Percentiles rank a stretch among this genome's conserved stretches.
Evolutionary conservation across 2,329 filamentous ascomycete genomes (phyloP).

Genomic region (Fusarium pseudonygamai): DNA sequence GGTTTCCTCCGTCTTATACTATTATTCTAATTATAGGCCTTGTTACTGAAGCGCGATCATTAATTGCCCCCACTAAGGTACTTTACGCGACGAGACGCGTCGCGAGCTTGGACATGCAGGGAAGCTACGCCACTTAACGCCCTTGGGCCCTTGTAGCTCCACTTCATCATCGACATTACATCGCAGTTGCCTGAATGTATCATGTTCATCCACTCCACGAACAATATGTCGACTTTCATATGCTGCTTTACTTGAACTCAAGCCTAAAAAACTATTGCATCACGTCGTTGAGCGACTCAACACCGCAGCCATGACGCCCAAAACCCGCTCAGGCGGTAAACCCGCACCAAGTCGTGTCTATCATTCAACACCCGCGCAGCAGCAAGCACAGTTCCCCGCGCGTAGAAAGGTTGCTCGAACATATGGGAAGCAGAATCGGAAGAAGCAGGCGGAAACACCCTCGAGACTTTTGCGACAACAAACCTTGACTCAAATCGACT

Average conservation of each 20-base stretch:
- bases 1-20: neutral
- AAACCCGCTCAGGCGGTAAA: slow-evolving; percentile 51
- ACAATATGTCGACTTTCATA: slow-evolving; percentile 11
- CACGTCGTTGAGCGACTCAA: neutral
- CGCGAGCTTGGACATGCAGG: neutral
- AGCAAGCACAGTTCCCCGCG: slow-evolving; percentile 52
- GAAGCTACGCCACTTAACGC: slow-evolving; percentile 34
- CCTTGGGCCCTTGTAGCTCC: slow-evolving; percentile 23
- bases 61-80: slow-evolving; percentile 1
- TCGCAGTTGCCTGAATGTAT: slow-evolving; percentile 10
- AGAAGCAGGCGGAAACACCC: slow-evolving; percentile 28
- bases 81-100: slow-evolving; percentile 43
- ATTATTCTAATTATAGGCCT: slow-evolving; percentile 11
- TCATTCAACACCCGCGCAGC: slow-evolving; percentile 49
- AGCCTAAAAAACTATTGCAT: neutral
- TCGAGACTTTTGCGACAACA: slow-evolving; percentile 48
- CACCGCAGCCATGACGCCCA: slow-evolving; percentile 47
- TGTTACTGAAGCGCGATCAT: neutral
- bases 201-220: neutral
- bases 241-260: neutral
- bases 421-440: slow-evolving; percentile 45
- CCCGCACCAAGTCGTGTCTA: slow-evolving; percentile 52
- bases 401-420: slow-evolving; percentile 48
- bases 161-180: slow-evolving; percentile 24
- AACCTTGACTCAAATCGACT: slow-evolving; percentile 56